These are phyloP conservation scores for Cyberlindnera sargentensis DNA, from an alignment of 805 yeast genomes.

Conservation along the genomic window DNA sequence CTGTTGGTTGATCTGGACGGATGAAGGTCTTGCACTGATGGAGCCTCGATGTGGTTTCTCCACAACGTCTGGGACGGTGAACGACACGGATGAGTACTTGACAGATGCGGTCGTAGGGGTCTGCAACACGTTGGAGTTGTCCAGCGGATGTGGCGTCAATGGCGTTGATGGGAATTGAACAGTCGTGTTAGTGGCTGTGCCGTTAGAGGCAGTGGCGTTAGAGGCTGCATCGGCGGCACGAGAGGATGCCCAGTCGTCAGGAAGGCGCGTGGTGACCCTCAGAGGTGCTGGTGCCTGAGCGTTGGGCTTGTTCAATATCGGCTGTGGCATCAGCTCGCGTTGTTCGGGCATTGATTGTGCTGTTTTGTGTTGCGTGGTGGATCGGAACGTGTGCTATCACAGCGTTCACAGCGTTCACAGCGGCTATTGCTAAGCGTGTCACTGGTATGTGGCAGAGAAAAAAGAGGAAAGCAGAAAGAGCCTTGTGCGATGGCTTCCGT, in stretches of 20 bases:
- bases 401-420: no score
- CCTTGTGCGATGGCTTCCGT: no score
- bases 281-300: background rate
- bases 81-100: constrained; percentile 30
- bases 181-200: background rate
- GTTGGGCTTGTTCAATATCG: constrained; percentile 12
- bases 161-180: background rate
- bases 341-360: background rate
- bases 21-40: constrained; percentile 46
- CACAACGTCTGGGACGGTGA: constrained; percentile 36
- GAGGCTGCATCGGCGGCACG: background rate
- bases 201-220: background rate
- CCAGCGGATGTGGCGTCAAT: background rate
- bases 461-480: no score
- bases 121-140: background rate
- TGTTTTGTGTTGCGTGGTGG: background rate
- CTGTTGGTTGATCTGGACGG: constrained; percentile 24
- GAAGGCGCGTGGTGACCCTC: background rate
- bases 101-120: background rate
- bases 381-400: no score
- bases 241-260: background rate
- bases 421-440: no score
- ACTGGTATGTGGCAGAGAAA: no score
- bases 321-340: constrained; percentile 8
- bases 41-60: constrained; percentile 50